Evolutionary conservation across 176 grass and related monocot genomes (phyloP), one percentile per base, ranked within the genome.

Genomic region (Cocos nucifera): DNA sequence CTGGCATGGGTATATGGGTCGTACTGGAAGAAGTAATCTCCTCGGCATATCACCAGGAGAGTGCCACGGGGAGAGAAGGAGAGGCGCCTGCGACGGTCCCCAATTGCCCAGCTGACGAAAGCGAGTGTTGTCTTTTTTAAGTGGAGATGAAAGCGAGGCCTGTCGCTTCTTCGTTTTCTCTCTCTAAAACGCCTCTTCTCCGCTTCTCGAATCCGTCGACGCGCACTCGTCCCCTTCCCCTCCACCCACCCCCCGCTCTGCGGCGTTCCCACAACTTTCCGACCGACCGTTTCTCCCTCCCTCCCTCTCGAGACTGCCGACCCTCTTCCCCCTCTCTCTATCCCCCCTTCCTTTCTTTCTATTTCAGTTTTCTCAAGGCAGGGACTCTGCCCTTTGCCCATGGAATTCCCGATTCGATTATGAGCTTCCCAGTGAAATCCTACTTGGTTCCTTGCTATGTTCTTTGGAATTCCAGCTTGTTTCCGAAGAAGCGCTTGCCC

Each of bases 261-360:
- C 49, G 39, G 3, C 0, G 0, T 17, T 17, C 6, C 22, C 3
- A 25, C 12, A 17, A 14, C 22, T 27, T 59, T 59, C 57, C 16
- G 0, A 5, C 26, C 15, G 6, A 26, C 16, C 10, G 15, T n/a
- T 19, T 20, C 2, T 55, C 20, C 1, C 49, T 17, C 51, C 74
- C 15, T 3, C 58, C 78, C 35, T 44, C 72, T 23, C 9, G 2
- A 39, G 35, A 32, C 9, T 39, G 35, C 2, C 12, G 35, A 39
- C 66, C 32, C 56, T n/a, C 71, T 53, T 29, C 14, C 21, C 55
- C 68, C 16, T 15, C 49, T 49, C 17, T 22, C 2, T 17, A 9
- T 23, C 58, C 15, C 53, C 18, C 66, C 79, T 54, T 67, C 69
- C 65, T 59, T 39, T 59, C 35, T 12, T 10, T 44, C 10, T 12